Percentiles rank a stretch among this genome's conserved stretches.
These are phyloP conservation scores for Petunia secreta DNA, from an alignment of 257 asterid genomes.

Conservation along the genomic window DNA sequence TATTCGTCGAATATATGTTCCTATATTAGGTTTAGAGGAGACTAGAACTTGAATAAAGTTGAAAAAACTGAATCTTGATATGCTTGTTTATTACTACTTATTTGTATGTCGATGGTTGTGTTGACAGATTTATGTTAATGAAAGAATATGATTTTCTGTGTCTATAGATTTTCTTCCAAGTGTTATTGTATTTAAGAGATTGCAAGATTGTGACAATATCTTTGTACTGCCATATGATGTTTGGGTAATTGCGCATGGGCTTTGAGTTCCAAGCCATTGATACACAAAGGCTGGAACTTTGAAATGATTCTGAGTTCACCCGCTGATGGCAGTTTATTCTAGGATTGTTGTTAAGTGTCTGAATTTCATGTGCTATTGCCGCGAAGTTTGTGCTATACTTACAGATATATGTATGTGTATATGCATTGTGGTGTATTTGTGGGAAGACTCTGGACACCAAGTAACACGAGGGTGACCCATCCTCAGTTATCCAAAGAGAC, in stretches of 20 bases:
- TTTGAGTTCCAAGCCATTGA: background rate
- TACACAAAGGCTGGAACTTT: background rate
- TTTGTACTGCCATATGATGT: background rate
- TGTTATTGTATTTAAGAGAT: background rate
- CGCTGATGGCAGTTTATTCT: slow-evolving; percentile 15
- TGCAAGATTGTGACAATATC: background rate
- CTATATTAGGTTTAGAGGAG: no score
- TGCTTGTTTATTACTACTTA: slow-evolving; percentile 6
- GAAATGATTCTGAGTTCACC: background rate
- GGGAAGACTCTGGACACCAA: no score
- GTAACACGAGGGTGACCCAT: no score
- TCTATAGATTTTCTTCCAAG: background rate
- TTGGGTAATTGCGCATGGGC: background rate
- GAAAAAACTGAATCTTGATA: slow-evolving; percentile 8
- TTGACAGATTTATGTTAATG: slow-evolving; percentile 4
- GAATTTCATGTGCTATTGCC: background rate
- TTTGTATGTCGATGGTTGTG: background rate
- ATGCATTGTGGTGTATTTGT: no score
- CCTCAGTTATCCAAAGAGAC: no score
- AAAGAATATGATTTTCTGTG: background rate
- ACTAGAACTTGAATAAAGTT: background rate
- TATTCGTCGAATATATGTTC: no score
- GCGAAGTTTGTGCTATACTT: background rate
- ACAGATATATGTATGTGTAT: background rate
- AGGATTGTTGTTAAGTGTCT: background rate